A percentile compares a stretch with the other conserved stretches of the same genome.
Conservation (phyloP, 371 early-diverging fungal genomes). For the Batrachochytrium dendrobatidis region DNA sequence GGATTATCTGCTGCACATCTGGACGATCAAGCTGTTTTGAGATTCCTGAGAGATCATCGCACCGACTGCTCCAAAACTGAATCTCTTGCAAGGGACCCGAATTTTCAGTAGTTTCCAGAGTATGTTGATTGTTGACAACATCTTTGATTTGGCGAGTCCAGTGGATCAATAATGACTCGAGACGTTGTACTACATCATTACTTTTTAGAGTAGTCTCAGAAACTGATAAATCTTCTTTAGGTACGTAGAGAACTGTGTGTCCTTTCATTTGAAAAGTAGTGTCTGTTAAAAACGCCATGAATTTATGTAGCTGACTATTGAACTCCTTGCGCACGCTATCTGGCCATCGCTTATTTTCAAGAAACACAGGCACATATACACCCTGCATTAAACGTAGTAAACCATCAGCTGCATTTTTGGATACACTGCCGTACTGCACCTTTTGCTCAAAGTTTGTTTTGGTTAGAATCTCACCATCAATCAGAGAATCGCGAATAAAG, state of each 20-base stretch:
- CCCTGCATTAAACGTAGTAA: slow-evolving; percentile 42
- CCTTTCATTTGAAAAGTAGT: slow-evolving; percentile 44
- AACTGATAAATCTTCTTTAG: slow-evolving; percentile 27
- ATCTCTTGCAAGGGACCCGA: slow-evolving; percentile 51
- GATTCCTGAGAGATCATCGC: slow-evolving; percentile 50
- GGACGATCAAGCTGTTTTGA: slow-evolving; percentile 41
- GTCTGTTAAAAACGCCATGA: slow-evolving; percentile 51
- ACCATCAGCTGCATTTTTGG: slow-evolving; percentile 35
- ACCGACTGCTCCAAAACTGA: slow-evolving; percentile 48
- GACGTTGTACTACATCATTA: slow-evolving; percentile 47
- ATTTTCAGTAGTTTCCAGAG: slow-evolving; percentile 43
- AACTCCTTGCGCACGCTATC: slow-evolving; percentile 40
- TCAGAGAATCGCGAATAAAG: slow-evolving; percentile 27
- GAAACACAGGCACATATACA: slow-evolving; percentile 44
- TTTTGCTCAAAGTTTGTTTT: slow-evolving; percentile 28
- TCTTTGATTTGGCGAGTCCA: slow-evolving; percentile 58
- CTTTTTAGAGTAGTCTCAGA: slow-evolving; percentile 25
- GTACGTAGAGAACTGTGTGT: slow-evolving; percentile 45
- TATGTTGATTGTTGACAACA: slow-evolving; percentile 48
- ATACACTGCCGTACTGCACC: slow-evolving; percentile 39
- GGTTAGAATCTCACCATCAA: slow-evolving; percentile 13
- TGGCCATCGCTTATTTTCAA: slow-evolving; percentile 43
- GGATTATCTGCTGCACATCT: slow-evolving; percentile 40
- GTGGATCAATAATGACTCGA: slow-evolving; percentile 46
- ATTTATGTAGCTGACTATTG: slow-evolving; percentile 41